Base-by-base conservation (phyloP, 768 basidiomycete genomes). In the Agrocybe chaxingu region DNA sequence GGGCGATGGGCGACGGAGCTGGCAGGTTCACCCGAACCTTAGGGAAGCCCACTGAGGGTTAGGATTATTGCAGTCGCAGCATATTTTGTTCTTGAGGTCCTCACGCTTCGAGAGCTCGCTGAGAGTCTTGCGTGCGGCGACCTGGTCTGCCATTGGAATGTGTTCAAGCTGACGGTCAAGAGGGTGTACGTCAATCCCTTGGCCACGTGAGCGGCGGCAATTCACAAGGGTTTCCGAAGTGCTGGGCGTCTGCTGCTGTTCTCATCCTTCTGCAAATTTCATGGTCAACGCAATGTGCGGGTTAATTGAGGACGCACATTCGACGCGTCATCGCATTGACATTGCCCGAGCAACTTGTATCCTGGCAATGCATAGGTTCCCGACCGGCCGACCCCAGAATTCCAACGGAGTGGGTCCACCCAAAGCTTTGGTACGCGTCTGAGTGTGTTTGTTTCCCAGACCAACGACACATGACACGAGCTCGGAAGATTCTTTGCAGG, bases 21-120 rank as follows among this genome's bases (percentile, higher is more conserved):
- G 11, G 42, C 1, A 8, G 10, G 40, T 32, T 47, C 29, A 10
- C 30, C 53, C 69, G 52, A 57, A 88, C 88, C 87, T 82, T 55
- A 91, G 67, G 19, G 84, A 85, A n/a, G 92, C 91, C 94, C 94
- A 98, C 64, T 96, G 94, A 0, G 94, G 94, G 62, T 92, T 90
- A n/a, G 89, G 93, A 53, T 88, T 92, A 8, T 71, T 67, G 61
- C 93, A 97, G 64, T 96, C 93, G 10, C 79, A 77, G 65, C 93
- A 97, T 38, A 72, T 57, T 69, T 83, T 87, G 73, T 97, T 95
- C 31, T 75, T 74, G 54, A 89, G 74, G 51, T 82, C 85, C 39
- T 85, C 83, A 42, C 81, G 79, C 55, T 80, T 85, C 63, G 82
- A 77, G 62, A 96, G 84, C 31, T 87, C 85, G 57, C 81, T 80